Base-by-base conservation (phyloP, 768 basidiomycete genomes). In the Lactarius vividus region DNA sequence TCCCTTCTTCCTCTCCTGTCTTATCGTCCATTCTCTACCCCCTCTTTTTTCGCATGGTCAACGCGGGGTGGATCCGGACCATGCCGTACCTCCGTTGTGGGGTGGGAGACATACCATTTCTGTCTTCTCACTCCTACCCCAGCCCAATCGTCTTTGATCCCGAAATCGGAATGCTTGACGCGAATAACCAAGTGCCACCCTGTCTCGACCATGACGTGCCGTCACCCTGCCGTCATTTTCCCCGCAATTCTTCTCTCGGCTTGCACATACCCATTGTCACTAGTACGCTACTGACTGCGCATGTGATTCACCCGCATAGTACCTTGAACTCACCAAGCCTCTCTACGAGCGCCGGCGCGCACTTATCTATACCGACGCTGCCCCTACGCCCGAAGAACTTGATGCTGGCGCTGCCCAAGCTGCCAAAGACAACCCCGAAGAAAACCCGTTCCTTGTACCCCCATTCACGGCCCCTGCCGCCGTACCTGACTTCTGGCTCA, bases 401-500 rank as follows among this genome's bases (percentile, higher is more conserved):
- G 84, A 86, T 71, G 86, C 87, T 20, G 96, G 96, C 44, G 84
- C 91, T 72, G 79, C 85, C 63, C 82, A 85, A 60, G 86, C 88
- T 4, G 74, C 82, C 69, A 89, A 96, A 74, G 92, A 92, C 59
- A 88, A 95, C 69, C 85, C 83, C 33, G 83, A 88, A 0, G 89
- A 90, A 77, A 79, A 79, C 31, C 81, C 85, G 23, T 81, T 93
- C 31, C 65, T 71, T 26, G 70, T 70, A 44, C 72, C 72, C 56
- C 35, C 69, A 26, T 71, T 72, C 9, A 73, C 73, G 61, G 70
- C 64, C 64, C 74, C 77, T 55, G 71, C 76, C 42, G 83, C 88
- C 60, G 92, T 99, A 71, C 93, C 96, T 59, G 90, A 96, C 72
- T 99, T 99, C 84, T 99, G 96, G 96, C 87, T 97, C 72, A 98